Evolutionary conservation across 2,329 filamentous ascomycete species (phyloP).

Genomic region (Neophaeococcomyces aloes): DNA sequence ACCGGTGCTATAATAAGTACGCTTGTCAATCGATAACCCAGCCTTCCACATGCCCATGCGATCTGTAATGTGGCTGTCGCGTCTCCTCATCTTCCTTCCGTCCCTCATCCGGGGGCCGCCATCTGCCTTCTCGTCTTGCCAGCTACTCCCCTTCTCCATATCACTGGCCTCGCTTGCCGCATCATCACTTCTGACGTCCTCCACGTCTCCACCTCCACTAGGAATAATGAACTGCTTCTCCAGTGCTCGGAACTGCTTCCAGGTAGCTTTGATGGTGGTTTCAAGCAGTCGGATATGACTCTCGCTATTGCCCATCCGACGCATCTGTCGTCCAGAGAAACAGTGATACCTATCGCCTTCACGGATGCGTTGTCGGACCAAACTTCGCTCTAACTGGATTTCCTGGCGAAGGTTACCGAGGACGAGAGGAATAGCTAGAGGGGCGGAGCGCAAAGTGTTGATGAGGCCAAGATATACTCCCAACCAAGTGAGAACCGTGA

Average conservation of each 20-base stretch:
- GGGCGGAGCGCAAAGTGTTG: slow-evolving; percentile 15
- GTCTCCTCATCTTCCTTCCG: neutral
- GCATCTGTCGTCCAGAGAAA: slow-evolving; percentile 9
- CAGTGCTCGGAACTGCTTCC: slow-evolving; percentile 17
- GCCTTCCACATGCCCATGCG: slow-evolving; percentile 15
- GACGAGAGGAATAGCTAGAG: slow-evolving; percentile 13
- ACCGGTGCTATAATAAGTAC: slow-evolving; percentile 17
- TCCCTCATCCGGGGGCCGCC: too few species aligned
- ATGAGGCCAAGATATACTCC: slow-evolving; percentile 18
- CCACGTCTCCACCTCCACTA: slow-evolving; percentile 9
- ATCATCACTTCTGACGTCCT: slow-evolving; percentile 8
- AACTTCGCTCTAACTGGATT: slow-evolving; percentile 13
- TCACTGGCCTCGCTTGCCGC: slow-evolving; percentile 12
- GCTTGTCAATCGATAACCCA: slow-evolving; percentile 11
- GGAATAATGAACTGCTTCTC: slow-evolving; percentile 15
- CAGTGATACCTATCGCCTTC: slow-evolving; percentile 16
- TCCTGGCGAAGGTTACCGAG: slow-evolving; percentile 19
- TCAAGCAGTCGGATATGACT: slow-evolving; percentile 9
- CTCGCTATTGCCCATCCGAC: slow-evolving; percentile 1
- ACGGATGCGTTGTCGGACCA: slow-evolving; percentile 12
- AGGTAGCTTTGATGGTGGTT: slow-evolving; percentile 14
- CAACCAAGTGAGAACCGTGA: slow-evolving; percentile 18
- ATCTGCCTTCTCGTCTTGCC: neutral
- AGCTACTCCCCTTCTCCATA: neutral
- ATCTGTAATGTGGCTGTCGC: slow-evolving; percentile 5